Conservation (phyloP, 1,139 yeast species). For the Suhomyces maxii region DNA sequence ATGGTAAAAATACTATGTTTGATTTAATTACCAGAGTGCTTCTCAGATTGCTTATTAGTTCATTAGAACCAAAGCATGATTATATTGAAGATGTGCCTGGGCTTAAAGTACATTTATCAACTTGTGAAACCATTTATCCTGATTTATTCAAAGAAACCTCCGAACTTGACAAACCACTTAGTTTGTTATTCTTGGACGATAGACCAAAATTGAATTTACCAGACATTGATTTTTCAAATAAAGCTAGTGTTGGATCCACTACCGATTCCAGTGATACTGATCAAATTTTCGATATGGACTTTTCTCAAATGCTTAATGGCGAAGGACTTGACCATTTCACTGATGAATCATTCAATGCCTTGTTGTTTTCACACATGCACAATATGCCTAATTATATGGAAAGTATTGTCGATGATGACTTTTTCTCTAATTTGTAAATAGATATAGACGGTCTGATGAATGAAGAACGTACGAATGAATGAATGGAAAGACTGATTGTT, state of each 20-base stretch:
- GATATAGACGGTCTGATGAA: too few species aligned
- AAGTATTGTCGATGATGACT: not conserved
- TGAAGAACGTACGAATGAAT: too few species aligned
- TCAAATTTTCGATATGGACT: not conserved
- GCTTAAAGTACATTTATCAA: constrained; percentile 19
- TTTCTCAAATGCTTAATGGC: not conserved
- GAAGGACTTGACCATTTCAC: constrained; percentile 7
- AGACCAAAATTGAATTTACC: not conserved
- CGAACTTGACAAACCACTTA: constrained; percentile 6
- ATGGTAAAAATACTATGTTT: constrained; percentile 11
- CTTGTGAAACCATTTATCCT: constrained; percentile 21
- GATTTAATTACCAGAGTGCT: constrained; percentile 19
- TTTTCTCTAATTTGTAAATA: not conserved
- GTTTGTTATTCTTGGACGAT: constrained; percentile 1
- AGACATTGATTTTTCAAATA: not conserved
- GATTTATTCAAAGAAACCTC: constrained; percentile 17
- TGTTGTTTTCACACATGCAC: constrained; percentile 16
- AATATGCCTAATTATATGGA: constrained; percentile 13
- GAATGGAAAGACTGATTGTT: too few species aligned
- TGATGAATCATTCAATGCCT: constrained; percentile 13
- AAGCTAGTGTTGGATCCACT: not conserved
- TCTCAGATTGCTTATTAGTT: constrained; percentile 20
- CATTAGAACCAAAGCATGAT: constrained; percentile 12
- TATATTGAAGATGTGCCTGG: constrained; percentile 15
- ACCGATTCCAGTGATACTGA: not conserved